A percentile compares a stretch with the other conserved stretches of the same genome.
Conservation (phyloP, 2,329 filamentous ascomycete species). For the Mycosphaerella sp. region DNA sequence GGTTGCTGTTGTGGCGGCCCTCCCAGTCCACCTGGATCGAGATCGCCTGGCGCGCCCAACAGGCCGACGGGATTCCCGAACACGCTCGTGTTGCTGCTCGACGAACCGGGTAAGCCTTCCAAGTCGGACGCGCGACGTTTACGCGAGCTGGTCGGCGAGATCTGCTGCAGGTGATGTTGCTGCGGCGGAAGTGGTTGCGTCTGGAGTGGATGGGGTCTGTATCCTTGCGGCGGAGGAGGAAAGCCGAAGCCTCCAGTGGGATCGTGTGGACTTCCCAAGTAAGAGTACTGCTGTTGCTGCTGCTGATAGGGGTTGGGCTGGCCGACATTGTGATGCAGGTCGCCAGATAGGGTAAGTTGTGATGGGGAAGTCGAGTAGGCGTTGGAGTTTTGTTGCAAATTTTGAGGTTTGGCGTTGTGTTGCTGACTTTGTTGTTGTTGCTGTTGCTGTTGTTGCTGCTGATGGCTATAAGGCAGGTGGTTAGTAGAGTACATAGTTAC, state of each 20-base stretch:
- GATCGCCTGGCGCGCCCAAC: constrained; percentile 18
- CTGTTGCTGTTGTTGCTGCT: no score
- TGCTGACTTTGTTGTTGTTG: constrained; percentile 40
- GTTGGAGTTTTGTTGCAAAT: constrained; percentile 26
- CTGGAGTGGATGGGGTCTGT: constrained; percentile 27
- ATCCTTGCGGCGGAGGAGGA: constrained; percentile 24
- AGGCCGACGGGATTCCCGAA: constrained; percentile 28
- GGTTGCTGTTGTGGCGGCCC: constrained; percentile 30
- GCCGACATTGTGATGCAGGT: constrained; percentile 19
- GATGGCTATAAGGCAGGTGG: constrained; percentile 32
- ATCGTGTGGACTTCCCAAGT: constrained; percentile 28
- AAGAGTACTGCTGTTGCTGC: constrained; percentile 24
- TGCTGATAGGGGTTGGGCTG: constrained; percentile 29
- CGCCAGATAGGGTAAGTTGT: constrained; percentile 33
- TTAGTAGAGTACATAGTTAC: constrained; percentile 24
- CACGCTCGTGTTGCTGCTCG: constrained; percentile 28
- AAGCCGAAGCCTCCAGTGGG: constrained; percentile 26
- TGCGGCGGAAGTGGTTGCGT: constrained; percentile 32
- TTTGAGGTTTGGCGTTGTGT: constrained; percentile 40
- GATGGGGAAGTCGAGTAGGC: constrained; percentile 36
- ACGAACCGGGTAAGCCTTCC: constrained; percentile 28
- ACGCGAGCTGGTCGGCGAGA: constrained; percentile 31
- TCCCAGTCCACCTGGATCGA: constrained; percentile 17
- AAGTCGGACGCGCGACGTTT: constrained; percentile 37
- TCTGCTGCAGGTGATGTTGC: constrained; percentile 33